These are phyloP conservation scores for Pestalotiopsis sp. DNA, from an alignment of 2,329 filamentous ascomycete species.

Conservation along the genomic window DNA sequence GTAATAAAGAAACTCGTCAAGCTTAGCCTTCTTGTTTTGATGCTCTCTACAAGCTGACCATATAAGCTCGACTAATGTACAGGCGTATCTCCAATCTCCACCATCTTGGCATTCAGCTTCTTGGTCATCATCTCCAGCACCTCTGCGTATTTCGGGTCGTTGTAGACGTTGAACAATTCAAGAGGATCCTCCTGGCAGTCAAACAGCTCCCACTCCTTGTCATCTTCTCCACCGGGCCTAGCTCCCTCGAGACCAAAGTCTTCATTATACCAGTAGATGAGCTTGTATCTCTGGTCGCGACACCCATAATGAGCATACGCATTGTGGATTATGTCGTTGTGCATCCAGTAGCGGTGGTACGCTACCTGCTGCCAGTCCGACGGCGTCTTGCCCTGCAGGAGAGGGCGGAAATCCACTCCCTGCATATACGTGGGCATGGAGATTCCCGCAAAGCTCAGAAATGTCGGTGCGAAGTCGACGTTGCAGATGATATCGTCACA, in stretches of 20 bases:
- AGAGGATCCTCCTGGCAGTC: constrained; percentile 53
- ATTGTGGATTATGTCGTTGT: constrained; percentile 52
- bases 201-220: constrained; percentile 57
- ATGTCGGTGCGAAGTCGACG: constrained; percentile 57
- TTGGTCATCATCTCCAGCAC: constrained; percentile 43
- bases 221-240: constrained; percentile 39
- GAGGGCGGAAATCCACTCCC: constrained; percentile 43
- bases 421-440: constrained; percentile 53
- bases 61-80: not conserved
- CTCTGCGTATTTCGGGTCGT: constrained; percentile 38
- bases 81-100: constrained; percentile 51
- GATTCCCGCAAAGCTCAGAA: constrained; percentile 47
- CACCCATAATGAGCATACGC: constrained; percentile 56
- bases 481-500: constrained; percentile 55
- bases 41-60: too few relatives aligned
- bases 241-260: constrained; percentile 49
- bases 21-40: too few relatives aligned
- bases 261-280: constrained; percentile 61
- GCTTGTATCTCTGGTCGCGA: constrained; percentile 51
- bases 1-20: too few relatives aligned
- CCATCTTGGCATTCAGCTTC: constrained; percentile 52
- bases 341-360: constrained; percentile 61
- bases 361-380: constrained; percentile 52
- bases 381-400: constrained; percentile 38
- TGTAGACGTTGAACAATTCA: constrained; percentile 51